Evolutionary conservation across 768 basidiomycete species (phyloP), one percentile per base, ranked within the genome.

Genomic region (Phlebiopsis flavidoalba): DNA sequence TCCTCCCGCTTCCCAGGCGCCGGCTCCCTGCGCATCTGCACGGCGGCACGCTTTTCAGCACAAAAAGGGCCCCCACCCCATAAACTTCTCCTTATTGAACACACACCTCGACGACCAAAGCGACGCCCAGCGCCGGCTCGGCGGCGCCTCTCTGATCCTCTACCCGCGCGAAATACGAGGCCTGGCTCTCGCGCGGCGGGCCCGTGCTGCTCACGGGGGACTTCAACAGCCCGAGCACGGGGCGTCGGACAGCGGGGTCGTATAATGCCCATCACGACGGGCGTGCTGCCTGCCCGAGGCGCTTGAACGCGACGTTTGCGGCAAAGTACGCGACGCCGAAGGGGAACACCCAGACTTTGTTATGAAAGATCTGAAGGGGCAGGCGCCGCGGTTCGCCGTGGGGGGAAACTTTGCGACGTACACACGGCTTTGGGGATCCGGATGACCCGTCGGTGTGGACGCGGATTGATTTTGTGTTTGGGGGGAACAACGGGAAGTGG

Each of bases 31-130:
- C 77, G 83, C 22, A 74, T 84, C 51, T 82, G 80, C 66, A 83
- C 81, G 8, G 75, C 73, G 0, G 73, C 76, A 0, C 78, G 72
- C 59, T 77, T n/a, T n/a, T 83, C 66, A 67, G 66, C 36, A 61
- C 53, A n/a, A n/a, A n/a, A n/a, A n/a, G 46, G 10, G 53, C n/a
- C 47, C 57, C 7, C 46, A 52, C 1, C 62, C 66, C 24, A 60
- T 63, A 22, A 66, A 69, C 12, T 74, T 84, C 59, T 74, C 76
- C 1, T 62, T 79, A 8, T 73, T 84, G 33, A 85, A 84, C 69
- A 80, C 81, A 0, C 83, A 84, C 66, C 69, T 84, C 33, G 83
- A 85, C 69, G 74, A 85, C 59, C 58, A 74, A 52, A 83, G 81
- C 19, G 83, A 85, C 55, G 74, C 63, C 2, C 80, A 83, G 66